Evolutionary conservation across 169 alveolate genomes (phyloP).

Genomic region (Cryptosporidium canis): DNA sequence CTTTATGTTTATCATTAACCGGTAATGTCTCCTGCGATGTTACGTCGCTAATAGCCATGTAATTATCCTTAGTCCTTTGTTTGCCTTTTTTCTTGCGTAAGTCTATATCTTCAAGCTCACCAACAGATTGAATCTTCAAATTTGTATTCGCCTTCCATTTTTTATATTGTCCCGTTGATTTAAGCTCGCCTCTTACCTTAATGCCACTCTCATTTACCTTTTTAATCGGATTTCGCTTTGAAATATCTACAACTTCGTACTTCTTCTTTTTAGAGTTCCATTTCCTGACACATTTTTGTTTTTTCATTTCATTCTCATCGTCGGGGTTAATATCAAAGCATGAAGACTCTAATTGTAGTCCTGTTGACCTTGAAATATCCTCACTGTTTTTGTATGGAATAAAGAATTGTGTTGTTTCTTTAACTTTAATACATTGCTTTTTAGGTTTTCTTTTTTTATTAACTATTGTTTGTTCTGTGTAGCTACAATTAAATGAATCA

Average conservation of each 20-base stretch:
- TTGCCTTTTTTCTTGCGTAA: background rate
- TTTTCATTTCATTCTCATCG: constrained; percentile 77
- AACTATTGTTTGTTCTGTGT: background rate
- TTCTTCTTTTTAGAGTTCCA: constrained; percentile 77
- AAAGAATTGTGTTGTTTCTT: constrained; percentile 52
- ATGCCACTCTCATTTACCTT: constrained; percentile 61
- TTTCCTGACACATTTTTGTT: constrained; percentile 74
- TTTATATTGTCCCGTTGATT: constrained; percentile 73
- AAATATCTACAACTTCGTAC: constrained; percentile 72
- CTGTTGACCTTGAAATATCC: constrained; percentile 2
- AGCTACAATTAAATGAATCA: background rate
- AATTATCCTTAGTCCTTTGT: background rate
- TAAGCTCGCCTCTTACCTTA: constrained; percentile 40
- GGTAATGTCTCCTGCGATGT: background rate
- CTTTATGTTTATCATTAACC: constrained; percentile 70
- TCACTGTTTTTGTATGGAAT: constrained; percentile 73
- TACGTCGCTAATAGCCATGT: background rate
- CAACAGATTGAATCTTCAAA: constrained; percentile 76
- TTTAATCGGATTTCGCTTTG: constrained; percentile 32
- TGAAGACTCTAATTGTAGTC: constrained; percentile 65
- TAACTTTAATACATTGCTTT: background rate
- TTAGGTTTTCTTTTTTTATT: constrained; percentile 21
- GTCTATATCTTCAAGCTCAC: constrained; percentile 76
- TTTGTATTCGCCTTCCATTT: constrained; percentile 78
- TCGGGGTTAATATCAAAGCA: constrained; percentile 78